A percentile compares a stretch with the other conserved stretches of the same genome.
Evolutionary conservation across 805 yeast genomes (phyloP).

Genomic region (Kluyveromyces nonfermentans): DNA sequence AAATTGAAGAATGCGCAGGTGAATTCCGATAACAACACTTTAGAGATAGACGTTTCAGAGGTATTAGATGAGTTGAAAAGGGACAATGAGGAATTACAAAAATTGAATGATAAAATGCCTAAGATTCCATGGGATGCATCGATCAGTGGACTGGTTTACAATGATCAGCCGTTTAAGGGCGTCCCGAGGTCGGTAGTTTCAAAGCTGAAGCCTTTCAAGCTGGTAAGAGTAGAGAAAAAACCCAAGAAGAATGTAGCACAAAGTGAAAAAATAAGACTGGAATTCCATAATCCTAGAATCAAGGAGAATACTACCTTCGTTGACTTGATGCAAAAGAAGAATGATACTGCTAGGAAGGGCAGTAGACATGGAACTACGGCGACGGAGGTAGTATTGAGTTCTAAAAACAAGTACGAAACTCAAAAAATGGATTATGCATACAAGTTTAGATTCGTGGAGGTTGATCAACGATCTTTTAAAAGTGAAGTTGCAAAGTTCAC

Average conservation of each 20-base stretch:
- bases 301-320: conserved; percentile 24
- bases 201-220: conserved; percentile 30
- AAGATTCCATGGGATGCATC: conserved; percentile 34
- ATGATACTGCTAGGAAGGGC: neutral
- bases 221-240: conserved; percentile 66
- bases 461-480: conserved; percentile 18
- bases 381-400: conserved; percentile 4
- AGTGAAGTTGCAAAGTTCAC: conserved; percentile 16
- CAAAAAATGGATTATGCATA: conserved; percentile 13
- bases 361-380: neutral
- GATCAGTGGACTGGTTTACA: conserved; percentile 29
- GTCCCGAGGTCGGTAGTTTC: conserved; percentile 32
- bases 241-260: conserved; percentile 63
- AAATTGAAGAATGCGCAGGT: conserved; percentile 12
- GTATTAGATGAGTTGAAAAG: conserved; percentile 14
- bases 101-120: conserved; percentile 14
- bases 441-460: conserved; percentile 21
- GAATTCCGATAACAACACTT: conserved; percentile 6
- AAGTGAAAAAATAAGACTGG: conserved; percentile 43
- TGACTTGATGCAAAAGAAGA: conserved; percentile 10
- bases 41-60: conserved; percentile 13
- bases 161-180: conserved; percentile 26
- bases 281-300: conserved; percentile 26
- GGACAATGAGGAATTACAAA: conserved; percentile 7
- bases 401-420: conserved; percentile 11